These are phyloP conservation scores for Pleurotus djamor DNA, from an alignment of 768 basidiomycete genomes.

Conservation along the genomic window DNA sequence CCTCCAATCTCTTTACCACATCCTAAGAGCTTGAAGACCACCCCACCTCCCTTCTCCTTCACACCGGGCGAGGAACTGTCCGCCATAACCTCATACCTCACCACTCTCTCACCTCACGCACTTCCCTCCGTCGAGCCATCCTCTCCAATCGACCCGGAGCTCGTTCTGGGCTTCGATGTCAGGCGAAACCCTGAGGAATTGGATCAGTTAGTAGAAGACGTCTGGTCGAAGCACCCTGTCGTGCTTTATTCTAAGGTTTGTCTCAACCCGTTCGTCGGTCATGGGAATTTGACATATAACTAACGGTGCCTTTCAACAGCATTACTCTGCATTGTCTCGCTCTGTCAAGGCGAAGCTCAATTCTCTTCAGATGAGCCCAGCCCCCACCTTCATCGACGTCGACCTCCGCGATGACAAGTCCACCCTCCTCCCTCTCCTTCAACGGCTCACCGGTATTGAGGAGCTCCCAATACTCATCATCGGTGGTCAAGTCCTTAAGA, in stretches of 20 bases:
- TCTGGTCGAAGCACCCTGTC: slow-evolving; percentile 74
- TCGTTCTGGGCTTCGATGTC: slow-evolving; percentile 82
- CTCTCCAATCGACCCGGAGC: slow-evolving; percentile 25
- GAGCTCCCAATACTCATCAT: slow-evolving; percentile 69
- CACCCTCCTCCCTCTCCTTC: slow-evolving; percentile 59
- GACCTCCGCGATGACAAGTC: slow-evolving; percentile 71
- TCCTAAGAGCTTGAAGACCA: not conserved
- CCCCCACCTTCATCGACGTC: slow-evolving; percentile 69
- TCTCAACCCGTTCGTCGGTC: not conserved
- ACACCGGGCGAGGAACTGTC: slow-evolving; percentile 63
- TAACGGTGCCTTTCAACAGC: not conserved
- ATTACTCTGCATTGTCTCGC: not conserved
- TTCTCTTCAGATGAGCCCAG: slow-evolving; percentile 54
- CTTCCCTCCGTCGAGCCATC: not conserved
- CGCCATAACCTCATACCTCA: slow-evolving; percentile 70
- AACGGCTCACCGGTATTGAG: slow-evolving; percentile 51
- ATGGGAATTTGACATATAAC: not conserved
- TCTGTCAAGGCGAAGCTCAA: slow-evolving; percentile 54
- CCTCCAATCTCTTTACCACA: not conserved
- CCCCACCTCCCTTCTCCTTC: slow-evolving; percentile 32
- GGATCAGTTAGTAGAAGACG: slow-evolving; percentile 52
- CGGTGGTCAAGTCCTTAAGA: slow-evolving; percentile 40
- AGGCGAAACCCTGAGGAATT: slow-evolving; percentile 62
- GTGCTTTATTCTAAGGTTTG: slow-evolving; percentile 72
- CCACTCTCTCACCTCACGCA: slow-evolving; percentile 45